phyloP scores from a whole-genome alignment of 2,329 filamentous ascomycete species.

The Fusarium metavorans region DNA sequence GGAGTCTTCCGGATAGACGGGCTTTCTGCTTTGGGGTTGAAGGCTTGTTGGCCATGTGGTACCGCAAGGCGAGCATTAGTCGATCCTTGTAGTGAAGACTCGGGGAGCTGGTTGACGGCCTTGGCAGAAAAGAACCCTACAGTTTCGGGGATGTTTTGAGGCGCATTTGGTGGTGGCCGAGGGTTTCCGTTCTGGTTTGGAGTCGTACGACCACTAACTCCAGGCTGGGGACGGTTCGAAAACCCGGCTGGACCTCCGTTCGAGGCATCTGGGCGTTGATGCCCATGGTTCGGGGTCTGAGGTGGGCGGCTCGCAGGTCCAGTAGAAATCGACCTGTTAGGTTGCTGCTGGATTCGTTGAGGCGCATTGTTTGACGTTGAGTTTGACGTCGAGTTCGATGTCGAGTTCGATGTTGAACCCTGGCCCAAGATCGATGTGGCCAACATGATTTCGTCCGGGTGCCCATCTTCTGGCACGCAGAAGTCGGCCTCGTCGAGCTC shows the following conservation, averaged over 20 bases:
- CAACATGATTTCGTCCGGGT: conserved; percentile 82
- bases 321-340: conserved; percentile 31
- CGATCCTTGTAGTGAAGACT: conserved; percentile 52
- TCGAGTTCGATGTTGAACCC: conserved; percentile 1
- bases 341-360: conserved; percentile 41
- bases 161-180: conserved; percentile 48
- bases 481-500: conserved; percentile 85
- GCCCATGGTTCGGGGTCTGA: conserved; percentile 50
- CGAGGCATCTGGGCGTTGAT: conserved; percentile 38
- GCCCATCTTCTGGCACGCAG: conserved; percentile 74
- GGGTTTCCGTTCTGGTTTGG: conserved; percentile 39
- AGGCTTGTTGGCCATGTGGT: conserved; percentile 64
- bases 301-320: conserved; percentile 40
- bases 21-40: conserved; percentile 81
- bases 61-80: conserved; percentile 56
- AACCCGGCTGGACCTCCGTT: conserved; percentile 39
- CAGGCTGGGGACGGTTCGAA: conserved; percentile 37
- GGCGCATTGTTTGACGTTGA: conserved; percentile 25
- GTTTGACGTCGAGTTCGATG: conserved; percentile 4
- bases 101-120: conserved; percentile 69
- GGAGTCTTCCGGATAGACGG: conserved; percentile 91
- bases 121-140: conserved; percentile 79
- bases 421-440: conserved; percentile 46
- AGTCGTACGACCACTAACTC: conserved; percentile 24
- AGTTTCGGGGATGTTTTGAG: conserved; percentile 51